Percentiles rank a stretch among this genome's conserved stretches.
phyloP scores from a whole-genome alignment of 2,329 filamentous ascomycete species.

The Cytospora mali region DNA sequence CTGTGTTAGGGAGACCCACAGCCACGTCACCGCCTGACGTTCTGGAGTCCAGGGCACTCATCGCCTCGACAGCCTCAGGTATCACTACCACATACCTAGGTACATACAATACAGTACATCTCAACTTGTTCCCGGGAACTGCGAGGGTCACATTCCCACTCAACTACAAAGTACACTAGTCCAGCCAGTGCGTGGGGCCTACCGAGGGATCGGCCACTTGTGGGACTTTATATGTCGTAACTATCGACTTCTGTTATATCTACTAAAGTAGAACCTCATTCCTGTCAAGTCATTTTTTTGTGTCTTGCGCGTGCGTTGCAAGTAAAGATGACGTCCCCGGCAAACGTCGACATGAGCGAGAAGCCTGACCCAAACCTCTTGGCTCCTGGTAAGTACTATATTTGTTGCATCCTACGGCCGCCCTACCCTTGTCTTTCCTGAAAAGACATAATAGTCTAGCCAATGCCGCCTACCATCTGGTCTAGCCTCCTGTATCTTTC shows the following conservation, averaged over 20 bases:
- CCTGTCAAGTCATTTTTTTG: not conserved
- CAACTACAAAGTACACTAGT: not conserved
- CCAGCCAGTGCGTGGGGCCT: not conserved
- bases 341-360: constrained; percentile 24
- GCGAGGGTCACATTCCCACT: not conserved
- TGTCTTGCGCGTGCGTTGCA: not conserved
- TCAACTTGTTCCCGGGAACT: too few relatives aligned
- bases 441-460: not conserved
- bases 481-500: not conserved
- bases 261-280: not conserved
- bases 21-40: not conserved
- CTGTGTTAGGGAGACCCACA: not conserved
- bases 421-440: constrained; percentile 5
- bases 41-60: not conserved
- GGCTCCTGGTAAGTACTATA: constrained; percentile 17
- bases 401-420: constrained; percentile 1
- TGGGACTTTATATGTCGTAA: not conserved
- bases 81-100: not conserved
- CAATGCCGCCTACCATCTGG: not conserved
- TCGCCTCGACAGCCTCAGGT: too few relatives aligned
- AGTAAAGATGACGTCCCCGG: constrained; percentile 27
- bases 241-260: not conserved
- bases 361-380: constrained; percentile 21
- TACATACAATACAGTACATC: not conserved
- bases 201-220: not conserved